Conservation (phyloP, 306 rosid species). For the Corylus americana region DNA sequence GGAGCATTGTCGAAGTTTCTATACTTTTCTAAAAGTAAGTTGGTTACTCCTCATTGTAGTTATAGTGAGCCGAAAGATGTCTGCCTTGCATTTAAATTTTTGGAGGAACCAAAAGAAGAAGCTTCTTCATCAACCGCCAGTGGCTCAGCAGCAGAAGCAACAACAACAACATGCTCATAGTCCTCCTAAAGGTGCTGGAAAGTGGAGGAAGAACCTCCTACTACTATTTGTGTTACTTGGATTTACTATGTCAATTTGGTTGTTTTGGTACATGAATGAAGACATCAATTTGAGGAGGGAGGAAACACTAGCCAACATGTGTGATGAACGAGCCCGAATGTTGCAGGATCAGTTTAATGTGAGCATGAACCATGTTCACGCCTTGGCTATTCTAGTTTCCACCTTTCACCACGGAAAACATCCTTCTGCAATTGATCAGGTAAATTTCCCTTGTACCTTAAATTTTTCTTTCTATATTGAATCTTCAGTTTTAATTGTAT, state of each 20-base stretch:
- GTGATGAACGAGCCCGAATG: slow-evolving; percentile 98
- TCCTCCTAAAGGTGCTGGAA: slow-evolving; percentile 62
- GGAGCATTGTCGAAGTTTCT: slow-evolving; percentile 30
- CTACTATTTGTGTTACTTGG: slow-evolving; percentile 53
- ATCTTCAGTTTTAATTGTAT: background rate
- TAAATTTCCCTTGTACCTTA: slow-evolving; percentile 24
- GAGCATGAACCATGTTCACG: slow-evolving; percentile 95
- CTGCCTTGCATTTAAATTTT: slow-evolving; percentile 38
- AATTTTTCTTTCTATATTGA: background rate
- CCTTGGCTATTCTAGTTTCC: slow-evolving; percentile 90
- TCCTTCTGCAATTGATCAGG: slow-evolving; percentile 97
- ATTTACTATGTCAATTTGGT: slow-evolving; percentile 53
- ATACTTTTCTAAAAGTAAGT: slow-evolving; percentile 38
- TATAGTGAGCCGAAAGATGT: slow-evolving; percentile 45
- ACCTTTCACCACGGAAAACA: slow-evolving; percentile 89
- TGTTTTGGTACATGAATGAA: slow-evolving; percentile 57
- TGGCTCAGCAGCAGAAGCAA: slow-evolving; percentile 32
- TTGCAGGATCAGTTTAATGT: slow-evolving; percentile 96
- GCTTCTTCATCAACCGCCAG: slow-evolving; percentile 35
- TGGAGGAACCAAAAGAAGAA: slow-evolving; percentile 45
- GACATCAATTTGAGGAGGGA: slow-evolving; percentile 57
- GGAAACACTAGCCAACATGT: slow-evolving; percentile 87
- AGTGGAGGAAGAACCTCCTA: slow-evolving; percentile 72
- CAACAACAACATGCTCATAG: slow-evolving; percentile 35
- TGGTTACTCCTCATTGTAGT: slow-evolving; percentile 61